Base-by-base conservation (phyloP, 129 eudicot genomes). In the Flaveria brownii region DNA sequence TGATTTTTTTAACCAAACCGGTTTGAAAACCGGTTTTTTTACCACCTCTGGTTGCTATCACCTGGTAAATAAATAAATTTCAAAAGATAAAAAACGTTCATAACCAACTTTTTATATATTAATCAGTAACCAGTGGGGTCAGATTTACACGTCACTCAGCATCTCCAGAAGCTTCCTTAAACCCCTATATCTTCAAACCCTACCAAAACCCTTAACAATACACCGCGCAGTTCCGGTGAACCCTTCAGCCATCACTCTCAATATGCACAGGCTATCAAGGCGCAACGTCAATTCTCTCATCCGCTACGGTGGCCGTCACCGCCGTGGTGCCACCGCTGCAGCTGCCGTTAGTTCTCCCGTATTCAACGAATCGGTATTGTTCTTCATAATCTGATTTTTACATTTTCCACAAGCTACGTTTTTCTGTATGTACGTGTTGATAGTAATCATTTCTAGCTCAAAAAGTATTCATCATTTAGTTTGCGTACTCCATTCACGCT, bases 221-320 rank as follows among this genome's bases (percentile, higher is more conserved):
- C 55, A 22, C 33, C 1, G 3, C 47, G 28, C 82, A 51, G 80
- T n/a, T 57, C 25, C 23, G 18, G 61, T 20, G 63, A 68, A n/a
- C 22, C 36, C 9, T 69, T 46, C 68, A 8, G 9, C 8, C 62
- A 5, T 33, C 59, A 15, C 52, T 7, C 81, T 61, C 64, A 87
- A 43, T 25, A 91, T 92, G 98, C 92, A 92, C 84, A 88, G 89
- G 74, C 73, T 90, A 25, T 81, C 98, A 4, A 79, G 87, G 82
- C 96, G 94, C 43, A 86, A 94, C 20, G 86, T 90, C 63, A 80
- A 86, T 72, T 64, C 88, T 56, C 61, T 89, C 75, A 81, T 92
- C 36, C 96, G 85, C 42, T 61, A 71, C 82, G 88, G 89, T 17
- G 82, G 84, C 73, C 77, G 78, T 15, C 89, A 82, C 59, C 78